phyloP scores from a whole-genome alignment of 805 yeast genomes.

The Candida odintsovae region DNA sequence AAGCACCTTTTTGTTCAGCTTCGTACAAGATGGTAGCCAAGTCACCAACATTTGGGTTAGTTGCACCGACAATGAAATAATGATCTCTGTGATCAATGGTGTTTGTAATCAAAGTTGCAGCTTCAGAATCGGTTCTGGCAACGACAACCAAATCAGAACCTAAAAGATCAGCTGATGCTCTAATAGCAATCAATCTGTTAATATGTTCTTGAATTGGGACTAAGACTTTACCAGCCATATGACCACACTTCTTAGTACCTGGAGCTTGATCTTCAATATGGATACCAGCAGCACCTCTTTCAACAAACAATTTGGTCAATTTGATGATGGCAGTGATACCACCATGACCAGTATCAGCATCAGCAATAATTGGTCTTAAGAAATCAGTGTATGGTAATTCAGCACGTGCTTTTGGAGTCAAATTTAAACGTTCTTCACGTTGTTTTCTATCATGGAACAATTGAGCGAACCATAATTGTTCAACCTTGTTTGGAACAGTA shows the following conservation, averaged over 20 bases:
- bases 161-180: conserved; percentile 92
- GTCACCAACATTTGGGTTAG: conserved; percentile 75
- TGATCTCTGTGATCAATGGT: conserved; percentile 95
- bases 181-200: conserved; percentile 86
- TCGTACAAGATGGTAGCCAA: conserved; percentile 72
- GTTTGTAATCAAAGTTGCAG: conserved; percentile 90
- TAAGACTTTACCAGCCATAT: conserved; percentile 97
- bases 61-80: conserved; percentile 83
- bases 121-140: conserved; percentile 97
- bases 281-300: conserved; percentile 98
- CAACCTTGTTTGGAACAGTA: conserved; percentile 97
- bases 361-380: conserved; percentile 92
- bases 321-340: conserved; percentile 95
- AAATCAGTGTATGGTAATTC: conserved; percentile 76
- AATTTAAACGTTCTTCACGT: conserved; percentile 54
- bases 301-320: conserved; percentile 92
- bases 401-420: conserved; percentile 59
- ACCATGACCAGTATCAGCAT: conserved; percentile 99
- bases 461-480: conserved; percentile 95
- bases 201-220: conserved; percentile 98
- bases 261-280: conserved; percentile 99
- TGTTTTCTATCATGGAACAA: conserved; percentile 96
- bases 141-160: conserved; percentile 82
- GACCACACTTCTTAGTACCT: conserved; percentile 98
- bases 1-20: conserved; percentile 72